A percentile compares a stretch with the other conserved stretches of the same genome.
Evolutionary conservation across 2,329 filamentous ascomycete genomes (phyloP).

Genomic region (Monosporascus sp.): DNA sequence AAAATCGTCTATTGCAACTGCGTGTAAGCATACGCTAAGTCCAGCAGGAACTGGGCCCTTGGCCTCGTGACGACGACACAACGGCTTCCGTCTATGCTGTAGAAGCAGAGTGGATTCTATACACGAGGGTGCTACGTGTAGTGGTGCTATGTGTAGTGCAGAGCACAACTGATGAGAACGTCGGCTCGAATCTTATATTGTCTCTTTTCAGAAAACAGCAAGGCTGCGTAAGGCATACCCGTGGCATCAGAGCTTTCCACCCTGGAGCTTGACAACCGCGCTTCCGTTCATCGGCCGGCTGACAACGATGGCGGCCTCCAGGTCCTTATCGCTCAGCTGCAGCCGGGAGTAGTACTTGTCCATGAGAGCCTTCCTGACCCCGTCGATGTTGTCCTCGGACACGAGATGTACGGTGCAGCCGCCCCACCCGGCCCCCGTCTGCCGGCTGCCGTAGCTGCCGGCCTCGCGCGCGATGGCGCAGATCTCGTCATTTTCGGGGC

Average conservation of each 20-base stretch:
- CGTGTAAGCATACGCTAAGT: no score
- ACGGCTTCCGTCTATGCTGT: no score
- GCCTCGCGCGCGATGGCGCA: constrained; percentile 72
- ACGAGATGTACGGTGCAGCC: constrained; percentile 94
- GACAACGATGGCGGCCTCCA: constrained; percentile 76
- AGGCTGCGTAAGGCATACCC: not conserved
- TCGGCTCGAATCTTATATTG: no score
- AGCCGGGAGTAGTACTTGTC: constrained; percentile 75
- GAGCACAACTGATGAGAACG: no score
- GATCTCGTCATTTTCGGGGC: constrained; percentile 84
- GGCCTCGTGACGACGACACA: no score
- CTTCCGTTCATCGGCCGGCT: constrained; percentile 79
- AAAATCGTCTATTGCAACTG: no score
- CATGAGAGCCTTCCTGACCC: constrained; percentile 71
- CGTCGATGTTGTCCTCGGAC: constrained; percentile 72
- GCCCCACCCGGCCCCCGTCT: constrained; percentile 95
- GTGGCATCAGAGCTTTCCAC: constrained; percentile 21
- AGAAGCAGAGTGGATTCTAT: no score
- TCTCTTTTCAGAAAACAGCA: not conserved
- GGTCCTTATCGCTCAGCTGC: constrained; percentile 61
- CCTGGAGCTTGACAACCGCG: constrained; percentile 38
- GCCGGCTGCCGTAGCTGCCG: constrained; percentile 75
- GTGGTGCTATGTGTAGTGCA: no score
- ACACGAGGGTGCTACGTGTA: no score
- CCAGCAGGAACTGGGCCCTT: no score